Evolutionary conservation across 2,329 filamentous ascomycete species (phyloP).

Genomic region (Fusarium duplospermum): DNA sequence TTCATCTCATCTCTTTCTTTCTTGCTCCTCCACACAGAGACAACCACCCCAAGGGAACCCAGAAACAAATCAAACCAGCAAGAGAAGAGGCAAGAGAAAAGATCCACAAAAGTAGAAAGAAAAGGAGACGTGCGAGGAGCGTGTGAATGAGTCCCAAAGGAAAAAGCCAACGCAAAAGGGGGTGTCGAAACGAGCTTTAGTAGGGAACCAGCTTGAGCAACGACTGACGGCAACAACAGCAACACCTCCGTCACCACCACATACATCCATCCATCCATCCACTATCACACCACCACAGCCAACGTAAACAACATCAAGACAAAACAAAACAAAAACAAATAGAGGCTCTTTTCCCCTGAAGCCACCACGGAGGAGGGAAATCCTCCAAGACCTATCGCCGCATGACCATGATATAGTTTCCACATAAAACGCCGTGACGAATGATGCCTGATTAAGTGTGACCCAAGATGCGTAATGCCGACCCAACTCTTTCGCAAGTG

Average conservation of each 20-base stretch:
- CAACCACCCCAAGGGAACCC: not conserved
- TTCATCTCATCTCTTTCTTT: not conserved
- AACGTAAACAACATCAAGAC: slow-evolving; percentile 28
- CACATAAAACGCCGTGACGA: slow-evolving; percentile 53
- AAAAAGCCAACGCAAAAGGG: slow-evolving; percentile 29
- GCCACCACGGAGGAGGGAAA: slow-evolving; percentile 46
- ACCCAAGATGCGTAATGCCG: slow-evolving; percentile 47
- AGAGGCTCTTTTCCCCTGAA: slow-evolving; percentile 49
- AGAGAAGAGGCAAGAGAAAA: slow-evolving; percentile 29
- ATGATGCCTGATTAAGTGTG: slow-evolving; percentile 55
- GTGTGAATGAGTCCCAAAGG: slow-evolving; percentile 16
- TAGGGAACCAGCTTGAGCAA: slow-evolving; percentile 21
- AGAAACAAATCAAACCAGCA: slow-evolving; percentile 14
- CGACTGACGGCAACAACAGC: slow-evolving; percentile 1
- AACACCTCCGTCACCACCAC: not conserved
- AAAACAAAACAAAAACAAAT: slow-evolving; percentile 37
- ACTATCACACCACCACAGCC: slow-evolving; percentile 28
- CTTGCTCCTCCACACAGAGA: not conserved
- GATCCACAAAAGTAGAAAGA: slow-evolving; percentile 32
- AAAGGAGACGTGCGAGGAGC: slow-evolving; percentile 27
- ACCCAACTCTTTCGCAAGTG: slow-evolving; percentile 37
- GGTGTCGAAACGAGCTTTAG: slow-evolving; percentile 25
- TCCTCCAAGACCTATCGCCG: slow-evolving; percentile 51
- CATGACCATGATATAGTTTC: slow-evolving; percentile 56
- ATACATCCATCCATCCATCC: not conserved